Evolutionary conservation across 2,329 filamentous ascomycete genomes (phyloP).

Genomic region (Scytalidium sp.): DNA sequence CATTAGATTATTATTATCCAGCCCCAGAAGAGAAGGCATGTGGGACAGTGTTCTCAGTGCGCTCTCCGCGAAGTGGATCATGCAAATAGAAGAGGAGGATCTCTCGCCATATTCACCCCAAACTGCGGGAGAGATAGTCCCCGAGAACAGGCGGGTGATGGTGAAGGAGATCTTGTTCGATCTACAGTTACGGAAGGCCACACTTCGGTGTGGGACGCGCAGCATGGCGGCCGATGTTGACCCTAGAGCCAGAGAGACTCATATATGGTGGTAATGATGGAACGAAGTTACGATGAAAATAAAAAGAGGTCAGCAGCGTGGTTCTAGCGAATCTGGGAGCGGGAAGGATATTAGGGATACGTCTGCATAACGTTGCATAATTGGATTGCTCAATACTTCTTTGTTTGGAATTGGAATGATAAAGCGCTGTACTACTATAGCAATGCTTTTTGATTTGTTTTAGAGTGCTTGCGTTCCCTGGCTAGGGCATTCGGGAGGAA

Average conservation of each 20-base stretch:
- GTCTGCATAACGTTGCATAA: too few species aligned
- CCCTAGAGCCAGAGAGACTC: constrained; percentile 17
- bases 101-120: neutral
- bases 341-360: too few species aligned
- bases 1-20: constrained; percentile 57
- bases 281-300: too few species aligned
- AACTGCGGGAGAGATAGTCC: neutral
- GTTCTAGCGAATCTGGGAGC: too few species aligned
- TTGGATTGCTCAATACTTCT: too few species aligned
- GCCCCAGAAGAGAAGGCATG: constrained; percentile 62
- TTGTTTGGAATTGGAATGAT: too few species aligned
- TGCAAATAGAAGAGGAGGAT: constrained; percentile 3
- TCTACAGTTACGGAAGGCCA: constrained; percentile 24
- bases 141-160: constrained; percentile 23
- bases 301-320: too few species aligned
- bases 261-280: constrained; percentile 17
- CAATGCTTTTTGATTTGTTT: too few species aligned
- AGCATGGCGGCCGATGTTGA: constrained; percentile 18
- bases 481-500: too few species aligned
- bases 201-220: constrained; percentile 24
- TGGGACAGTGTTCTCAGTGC: constrained; percentile 63
- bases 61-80: constrained; percentile 41
- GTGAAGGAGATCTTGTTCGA: constrained; percentile 28
- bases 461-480: too few species aligned
- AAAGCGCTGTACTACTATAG: too few species aligned